Conservation (phyloP, 495 filamentous ascomycete genomes). For the Penicillium atrosanguineum region DNA sequence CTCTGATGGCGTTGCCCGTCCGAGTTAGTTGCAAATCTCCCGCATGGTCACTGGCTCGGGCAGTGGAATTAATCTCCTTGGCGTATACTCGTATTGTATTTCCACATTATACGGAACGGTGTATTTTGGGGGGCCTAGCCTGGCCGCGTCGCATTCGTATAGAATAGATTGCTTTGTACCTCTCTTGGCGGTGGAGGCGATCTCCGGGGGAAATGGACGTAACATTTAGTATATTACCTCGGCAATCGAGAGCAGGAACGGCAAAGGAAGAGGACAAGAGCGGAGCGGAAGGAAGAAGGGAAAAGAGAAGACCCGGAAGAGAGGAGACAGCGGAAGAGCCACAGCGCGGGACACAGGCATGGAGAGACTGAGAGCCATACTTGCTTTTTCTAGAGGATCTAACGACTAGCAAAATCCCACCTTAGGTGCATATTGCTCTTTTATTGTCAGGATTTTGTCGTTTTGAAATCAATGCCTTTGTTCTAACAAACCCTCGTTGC, state of each 20-base stretch:
- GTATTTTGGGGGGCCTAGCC: not conserved
- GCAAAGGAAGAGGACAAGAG: not conserved
- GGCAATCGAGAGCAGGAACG: not conserved
- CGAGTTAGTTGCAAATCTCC: conserved; percentile 20
- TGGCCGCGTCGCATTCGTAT: not conserved
- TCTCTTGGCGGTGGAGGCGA: not conserved
- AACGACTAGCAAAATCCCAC: not conserved
- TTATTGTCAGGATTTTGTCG: too few species aligned
- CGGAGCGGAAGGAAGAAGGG: not conserved
- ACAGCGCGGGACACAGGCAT: too few species aligned
- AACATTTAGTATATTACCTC: not conserved
- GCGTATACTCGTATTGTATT: not conserved
- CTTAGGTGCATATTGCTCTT: too few species aligned
- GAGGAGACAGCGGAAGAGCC: not conserved
- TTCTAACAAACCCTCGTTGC: not conserved
- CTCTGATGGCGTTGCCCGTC: not conserved
- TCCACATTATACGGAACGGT: not conserved
- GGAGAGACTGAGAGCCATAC: too few species aligned
- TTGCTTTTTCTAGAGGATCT: not conserved
- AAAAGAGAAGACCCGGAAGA: not conserved
- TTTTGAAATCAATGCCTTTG: not conserved
- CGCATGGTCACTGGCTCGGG: not conserved
- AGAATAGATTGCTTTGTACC: not conserved
- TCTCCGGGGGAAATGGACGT: not conserved
- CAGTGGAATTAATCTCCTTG: not conserved